Conservation (phyloP, 768 basidiomycete genomes). For the Pisolithus tinctorius region DNA sequence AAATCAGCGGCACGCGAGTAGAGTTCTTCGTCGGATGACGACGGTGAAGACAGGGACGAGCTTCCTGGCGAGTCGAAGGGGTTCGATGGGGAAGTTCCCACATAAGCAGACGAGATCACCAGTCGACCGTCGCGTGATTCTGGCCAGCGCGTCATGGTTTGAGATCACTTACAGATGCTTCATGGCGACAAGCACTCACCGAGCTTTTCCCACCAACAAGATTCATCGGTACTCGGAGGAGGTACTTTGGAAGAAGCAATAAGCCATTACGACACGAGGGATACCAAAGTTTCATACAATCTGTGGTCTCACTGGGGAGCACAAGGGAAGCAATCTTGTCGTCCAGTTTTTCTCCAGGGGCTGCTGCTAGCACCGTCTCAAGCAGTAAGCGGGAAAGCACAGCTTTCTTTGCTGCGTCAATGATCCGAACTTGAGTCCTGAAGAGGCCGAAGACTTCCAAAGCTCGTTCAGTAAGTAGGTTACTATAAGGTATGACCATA, state of each 20-base stretch:
- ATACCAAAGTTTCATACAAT: constrained; percentile 22
- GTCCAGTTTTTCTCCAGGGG: constrained; percentile 61
- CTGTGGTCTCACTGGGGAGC: constrained; percentile 34
- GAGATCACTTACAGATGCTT: neutral
- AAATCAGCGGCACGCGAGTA: constrained; percentile 63
- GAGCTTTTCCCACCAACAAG: constrained; percentile 72
- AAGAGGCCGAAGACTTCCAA: constrained; percentile 77
- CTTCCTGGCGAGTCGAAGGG: constrained; percentile 69
- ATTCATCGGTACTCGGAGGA: constrained; percentile 74
- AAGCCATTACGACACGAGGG: neutral
- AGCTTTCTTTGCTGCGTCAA: constrained; percentile 72
- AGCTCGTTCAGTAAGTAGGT: neutral
- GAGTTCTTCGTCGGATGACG: constrained; percentile 80
- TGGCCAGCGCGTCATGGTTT: constrained; percentile 1
- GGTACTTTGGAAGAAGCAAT: constrained; percentile 47
- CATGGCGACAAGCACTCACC: constrained; percentile 34
- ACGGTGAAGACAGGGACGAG: constrained; percentile 65
- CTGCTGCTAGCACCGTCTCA: constrained; percentile 54
- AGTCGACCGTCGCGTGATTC: constrained; percentile 14
- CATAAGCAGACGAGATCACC: constrained; percentile 33
- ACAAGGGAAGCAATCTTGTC: constrained; percentile 61
- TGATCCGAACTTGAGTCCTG: constrained; percentile 64
- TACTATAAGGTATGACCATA: constrained; percentile 19
- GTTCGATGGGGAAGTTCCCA: constrained; percentile 41
- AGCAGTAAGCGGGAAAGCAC: constrained; percentile 63